Evolutionary conservation across 73 alveolate species (phyloP).

Genomic region (Tetrahymena borealis): DNA sequence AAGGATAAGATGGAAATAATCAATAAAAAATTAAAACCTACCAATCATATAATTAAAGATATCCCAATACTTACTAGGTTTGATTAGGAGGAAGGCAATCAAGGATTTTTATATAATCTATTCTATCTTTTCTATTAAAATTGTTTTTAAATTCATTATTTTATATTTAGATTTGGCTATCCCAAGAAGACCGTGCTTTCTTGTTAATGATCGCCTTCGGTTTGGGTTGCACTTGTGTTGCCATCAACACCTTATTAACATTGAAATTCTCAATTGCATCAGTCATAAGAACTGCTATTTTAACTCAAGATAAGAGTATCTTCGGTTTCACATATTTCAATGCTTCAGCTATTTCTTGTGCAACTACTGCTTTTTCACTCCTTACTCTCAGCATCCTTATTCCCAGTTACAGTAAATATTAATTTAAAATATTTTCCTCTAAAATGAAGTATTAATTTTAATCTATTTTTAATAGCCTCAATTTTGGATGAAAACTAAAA

Average conservation of each 20-base stretch:
- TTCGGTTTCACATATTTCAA: neutral
- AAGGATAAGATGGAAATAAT: too few species aligned
- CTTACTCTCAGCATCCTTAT: neutral
- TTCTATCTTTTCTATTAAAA: too few species aligned
- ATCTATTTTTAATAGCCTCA: neutral
- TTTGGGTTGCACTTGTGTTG: neutral
- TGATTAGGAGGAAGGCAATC: too few species aligned
- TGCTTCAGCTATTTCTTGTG: neutral
- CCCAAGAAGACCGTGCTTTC: neutral
- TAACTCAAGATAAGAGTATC: neutral
- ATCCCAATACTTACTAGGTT: too few species aligned
- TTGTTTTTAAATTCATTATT: neutral
- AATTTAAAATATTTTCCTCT: neutral
- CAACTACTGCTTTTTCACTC: neutral
- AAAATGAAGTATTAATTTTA: neutral
- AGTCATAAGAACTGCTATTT: neutral
- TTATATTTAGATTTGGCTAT: neutral
- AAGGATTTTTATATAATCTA: too few species aligned
- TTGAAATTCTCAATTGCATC: neutral
- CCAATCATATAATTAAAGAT: too few species aligned
- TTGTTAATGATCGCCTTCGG: neutral
- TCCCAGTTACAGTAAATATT: neutral
- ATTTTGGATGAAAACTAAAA: neutral
- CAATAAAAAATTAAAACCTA: too few species aligned
- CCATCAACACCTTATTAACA: neutral